Conservation (phyloP, 2,329 filamentous ascomycete species). For the Pyrenophora tritici-repentis region DNA sequence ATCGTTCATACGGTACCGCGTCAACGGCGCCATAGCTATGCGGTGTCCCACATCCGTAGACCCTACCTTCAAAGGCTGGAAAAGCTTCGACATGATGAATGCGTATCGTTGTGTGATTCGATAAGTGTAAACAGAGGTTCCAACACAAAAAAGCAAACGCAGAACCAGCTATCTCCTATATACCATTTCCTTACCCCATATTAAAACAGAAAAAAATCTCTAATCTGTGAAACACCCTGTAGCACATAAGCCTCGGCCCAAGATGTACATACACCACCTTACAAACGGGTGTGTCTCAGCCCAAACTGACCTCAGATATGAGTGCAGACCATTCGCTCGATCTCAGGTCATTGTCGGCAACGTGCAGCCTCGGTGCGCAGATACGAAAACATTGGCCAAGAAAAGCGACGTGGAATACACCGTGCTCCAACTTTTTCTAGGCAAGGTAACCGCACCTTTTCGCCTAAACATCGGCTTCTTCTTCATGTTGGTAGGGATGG, state of each 20-base stretch:
- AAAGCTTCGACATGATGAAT: conserved; percentile 33
- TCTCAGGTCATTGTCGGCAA: neutral
- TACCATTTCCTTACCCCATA: no score
- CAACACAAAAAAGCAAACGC: no score
- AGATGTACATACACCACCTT: neutral
- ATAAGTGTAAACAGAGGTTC: neutral
- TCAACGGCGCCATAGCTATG: conserved; percentile 43
- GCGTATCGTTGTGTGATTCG: neutral
- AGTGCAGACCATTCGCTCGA: conserved; percentile 4
- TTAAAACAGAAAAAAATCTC: no score
- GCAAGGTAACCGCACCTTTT: no score
- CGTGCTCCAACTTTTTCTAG: no score
- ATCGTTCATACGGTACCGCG: conserved; percentile 49
- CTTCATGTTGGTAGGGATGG: no score
- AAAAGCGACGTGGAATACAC: no score
- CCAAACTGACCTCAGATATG: no score
- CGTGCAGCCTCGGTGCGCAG: neutral
- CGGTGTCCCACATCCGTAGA: conserved; percentile 34
- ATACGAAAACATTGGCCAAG: no score
- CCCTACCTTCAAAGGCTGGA: conserved; percentile 42
- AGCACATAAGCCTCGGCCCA: neutral
- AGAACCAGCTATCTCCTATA: no score
- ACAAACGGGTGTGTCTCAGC: neutral
- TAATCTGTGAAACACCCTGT: neutral
- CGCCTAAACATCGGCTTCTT: no score